A percentile compares a stretch with the other conserved stretches of the same genome.
Conservation (phyloP, 495 filamentous ascomycete genomes). For the Penicillium lagena region DNA sequence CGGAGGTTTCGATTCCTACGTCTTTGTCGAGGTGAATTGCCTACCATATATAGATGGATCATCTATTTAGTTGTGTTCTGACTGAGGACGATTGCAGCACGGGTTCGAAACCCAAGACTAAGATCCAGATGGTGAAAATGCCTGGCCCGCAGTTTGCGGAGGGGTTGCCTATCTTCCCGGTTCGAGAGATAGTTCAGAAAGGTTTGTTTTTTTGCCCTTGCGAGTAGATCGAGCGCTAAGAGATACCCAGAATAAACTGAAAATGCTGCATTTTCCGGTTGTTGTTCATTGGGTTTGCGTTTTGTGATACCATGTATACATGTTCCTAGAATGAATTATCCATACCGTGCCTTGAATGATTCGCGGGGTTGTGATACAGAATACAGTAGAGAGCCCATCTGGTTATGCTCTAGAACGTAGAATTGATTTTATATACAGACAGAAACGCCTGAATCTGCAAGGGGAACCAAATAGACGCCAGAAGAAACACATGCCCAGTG, state of each 20-base stretch:
- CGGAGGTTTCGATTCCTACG: background rate
- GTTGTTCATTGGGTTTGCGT: too few relatives aligned
- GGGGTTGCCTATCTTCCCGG: conserved; percentile 6
- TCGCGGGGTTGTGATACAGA: too few relatives aligned
- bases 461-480: conserved; percentile 25
- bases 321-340: too few relatives aligned
- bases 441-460: conserved; percentile 21
- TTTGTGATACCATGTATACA: too few relatives aligned
- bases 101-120: background rate
- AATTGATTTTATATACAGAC: conserved; percentile 18
- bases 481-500: conserved; percentile 3
- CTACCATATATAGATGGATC: too few relatives aligned
- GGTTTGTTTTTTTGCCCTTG: background rate
- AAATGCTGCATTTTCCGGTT: too few relatives aligned
- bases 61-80: too few relatives aligned
- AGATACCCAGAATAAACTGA: too few relatives aligned
- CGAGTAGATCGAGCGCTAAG: too few relatives aligned
- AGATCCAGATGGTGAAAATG: conserved; percentile 6
- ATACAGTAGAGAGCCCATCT: too few relatives aligned
- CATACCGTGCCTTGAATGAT: too few relatives aligned
- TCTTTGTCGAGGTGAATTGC: background rate
- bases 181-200: conserved; percentile 2
- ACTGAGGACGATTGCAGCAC: background rate
- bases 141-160: conserved; percentile 7
- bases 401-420: background rate